Evolutionary conservation across 495 filamentous ascomycete genomes (phyloP).

Genomic region (Penicillium subrubescens): DNA sequence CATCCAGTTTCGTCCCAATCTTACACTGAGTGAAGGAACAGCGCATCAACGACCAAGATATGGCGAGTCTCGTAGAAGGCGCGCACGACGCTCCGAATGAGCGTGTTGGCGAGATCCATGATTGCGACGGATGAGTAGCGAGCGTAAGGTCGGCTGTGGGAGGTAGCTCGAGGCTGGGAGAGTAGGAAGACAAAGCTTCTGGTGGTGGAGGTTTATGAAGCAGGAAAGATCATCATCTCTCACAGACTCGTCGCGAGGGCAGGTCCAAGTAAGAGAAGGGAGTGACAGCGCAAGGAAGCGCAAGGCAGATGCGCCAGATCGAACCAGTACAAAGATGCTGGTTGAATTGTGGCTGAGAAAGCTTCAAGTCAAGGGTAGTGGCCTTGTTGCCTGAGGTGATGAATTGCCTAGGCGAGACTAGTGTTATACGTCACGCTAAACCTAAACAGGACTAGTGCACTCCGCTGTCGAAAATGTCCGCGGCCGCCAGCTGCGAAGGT

Average conservation of each 20-base stretch:
- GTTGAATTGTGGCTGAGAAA: constrained; percentile 1
- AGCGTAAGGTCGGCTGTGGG: not conserved
- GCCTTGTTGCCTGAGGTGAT: constrained; percentile 14
- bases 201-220: constrained; percentile 13
- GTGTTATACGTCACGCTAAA: not conserved
- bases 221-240: constrained; percentile 14
- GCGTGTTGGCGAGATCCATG: constrained; percentile 85
- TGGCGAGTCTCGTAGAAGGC: constrained; percentile 91
- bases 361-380: not conserved
- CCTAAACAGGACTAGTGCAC: constrained; percentile 6
- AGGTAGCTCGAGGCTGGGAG: not conserved
- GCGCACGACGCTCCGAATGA: constrained; percentile 85
- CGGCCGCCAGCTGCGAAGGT: constrained; percentile 2
- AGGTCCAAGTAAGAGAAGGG: not conserved
- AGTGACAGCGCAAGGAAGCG: not conserved
- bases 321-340: not conserved
- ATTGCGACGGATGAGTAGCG: constrained; percentile 3
- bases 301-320: constrained; percentile 10
- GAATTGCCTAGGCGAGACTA: not conserved
- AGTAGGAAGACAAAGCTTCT: constrained; percentile 20
- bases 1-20: constrained; percentile 23
- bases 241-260: not conserved
- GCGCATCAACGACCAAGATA: constrained; percentile 87
- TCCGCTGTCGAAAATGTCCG: constrained; percentile 10
- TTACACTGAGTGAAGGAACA: constrained; percentile 87